A percentile compares a stretch with the other conserved stretches of the same genome.
Conservation (phyloP, 2,329 filamentous ascomycete species). For the Xenosphaeropsis pyriputrescens region DNA sequence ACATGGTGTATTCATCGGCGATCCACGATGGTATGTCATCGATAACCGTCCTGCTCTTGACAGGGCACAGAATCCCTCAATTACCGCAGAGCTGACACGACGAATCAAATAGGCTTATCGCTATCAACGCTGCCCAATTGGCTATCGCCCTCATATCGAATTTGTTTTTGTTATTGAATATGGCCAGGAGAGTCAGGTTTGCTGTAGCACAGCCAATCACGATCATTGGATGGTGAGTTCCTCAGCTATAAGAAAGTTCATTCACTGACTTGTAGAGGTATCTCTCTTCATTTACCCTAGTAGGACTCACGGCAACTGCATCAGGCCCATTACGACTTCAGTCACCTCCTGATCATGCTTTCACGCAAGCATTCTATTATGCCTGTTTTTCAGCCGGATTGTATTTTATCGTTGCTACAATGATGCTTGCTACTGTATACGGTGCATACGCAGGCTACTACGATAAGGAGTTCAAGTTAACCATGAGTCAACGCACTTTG, state of each 20-base stretch:
- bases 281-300: conserved; percentile 47
- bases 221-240: conserved; percentile 56
- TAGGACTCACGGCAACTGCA: conserved; percentile 51
- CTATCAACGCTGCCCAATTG: conserved; percentile 66
- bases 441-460: conserved; percentile 61
- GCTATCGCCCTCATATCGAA: conserved; percentile 66
- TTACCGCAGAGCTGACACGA: neutral
- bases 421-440: conserved; percentile 67
- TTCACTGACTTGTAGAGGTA: conserved; percentile 22
- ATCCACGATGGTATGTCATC: conserved; percentile 52
- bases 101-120: conserved; percentile 39
- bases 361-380: conserved; percentile 79
- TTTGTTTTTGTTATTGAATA: conserved; percentile 71
- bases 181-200: conserved; percentile 68
- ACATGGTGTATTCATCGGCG: conserved; percentile 38
- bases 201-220: conserved; percentile 71
- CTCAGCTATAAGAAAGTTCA: no score
- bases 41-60: neutral
- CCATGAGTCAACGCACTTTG: conserved; percentile 67
- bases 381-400: conserved; percentile 62
- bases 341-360: conserved; percentile 39
- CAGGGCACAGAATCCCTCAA: neutral
- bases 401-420: conserved; percentile 64
- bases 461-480: conserved; percentile 63
- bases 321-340: conserved; percentile 35